phyloP scores from a whole-genome alignment of 2,329 filamentous ascomycete genomes.

The Neonectria punicea region DNA sequence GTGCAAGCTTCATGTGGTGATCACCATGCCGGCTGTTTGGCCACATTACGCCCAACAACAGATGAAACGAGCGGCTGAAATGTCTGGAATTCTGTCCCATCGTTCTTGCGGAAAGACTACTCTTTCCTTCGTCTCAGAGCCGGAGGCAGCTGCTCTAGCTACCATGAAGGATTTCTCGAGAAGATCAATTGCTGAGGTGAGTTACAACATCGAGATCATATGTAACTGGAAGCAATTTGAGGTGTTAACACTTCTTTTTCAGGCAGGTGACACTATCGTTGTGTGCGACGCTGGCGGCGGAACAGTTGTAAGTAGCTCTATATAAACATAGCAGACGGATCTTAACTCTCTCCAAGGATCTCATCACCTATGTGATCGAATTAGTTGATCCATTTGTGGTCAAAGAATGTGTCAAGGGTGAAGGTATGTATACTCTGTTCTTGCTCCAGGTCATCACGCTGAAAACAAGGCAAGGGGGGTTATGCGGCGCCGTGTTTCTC shows the following conservation, averaged over 20 bases:
- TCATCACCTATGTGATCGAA: conserved; percentile 52
- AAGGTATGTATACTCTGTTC: conserved; percentile 40
- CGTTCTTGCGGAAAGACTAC: conserved; percentile 44
- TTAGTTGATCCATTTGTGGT: conserved; percentile 41
- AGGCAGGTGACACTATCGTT: conserved; percentile 41
- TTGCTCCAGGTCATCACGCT: rapidly evolving
- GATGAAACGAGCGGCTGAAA: conserved; percentile 48
- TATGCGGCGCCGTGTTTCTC: conserved; percentile 55
- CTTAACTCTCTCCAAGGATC: conserved; percentile 43
- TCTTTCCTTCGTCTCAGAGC: conserved; percentile 53
- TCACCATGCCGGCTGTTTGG: conserved; percentile 58
- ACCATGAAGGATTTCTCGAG: conserved; percentile 45
- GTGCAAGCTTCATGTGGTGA: conserved; percentile 48
- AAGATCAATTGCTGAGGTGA: conserved; percentile 36
- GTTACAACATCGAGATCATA: background rate
- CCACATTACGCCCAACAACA: conserved; percentile 47
- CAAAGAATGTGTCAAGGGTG: conserved; percentile 51
- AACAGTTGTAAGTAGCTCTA: conserved; percentile 43
- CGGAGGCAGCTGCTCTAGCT: conserved; percentile 57
- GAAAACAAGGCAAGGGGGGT: conserved; percentile 38
- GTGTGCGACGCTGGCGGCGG: conserved; percentile 53
- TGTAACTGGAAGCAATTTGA: no score
- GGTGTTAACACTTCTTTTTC: no score
- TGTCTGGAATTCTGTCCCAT: conserved; percentile 48
- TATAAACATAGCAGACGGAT: rapidly evolving